Percentiles rank a stretch among this genome's conserved stretches.
These are phyloP conservation scores for Isoetes taiwanensis DNA, from an alignment of 75 land plant species.

Conservation along the genomic window DNA sequence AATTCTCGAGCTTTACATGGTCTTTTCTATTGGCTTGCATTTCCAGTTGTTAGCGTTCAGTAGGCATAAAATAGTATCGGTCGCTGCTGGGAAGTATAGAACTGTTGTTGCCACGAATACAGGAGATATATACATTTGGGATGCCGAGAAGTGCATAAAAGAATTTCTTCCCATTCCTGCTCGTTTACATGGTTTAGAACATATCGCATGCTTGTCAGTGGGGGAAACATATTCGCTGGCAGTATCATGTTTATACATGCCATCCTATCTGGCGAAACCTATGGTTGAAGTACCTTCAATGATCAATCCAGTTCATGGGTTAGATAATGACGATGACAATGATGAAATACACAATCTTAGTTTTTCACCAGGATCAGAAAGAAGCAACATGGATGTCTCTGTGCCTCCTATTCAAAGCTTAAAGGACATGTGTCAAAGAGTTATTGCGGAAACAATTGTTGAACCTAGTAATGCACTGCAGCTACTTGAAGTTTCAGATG, in stretches of 20 bases:
- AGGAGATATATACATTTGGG: conserved; percentile 86
- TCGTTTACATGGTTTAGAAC: conserved; percentile 68
- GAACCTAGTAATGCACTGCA: conserved; percentile 84
- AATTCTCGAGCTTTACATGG: too few relatives aligned
- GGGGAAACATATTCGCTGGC: conserved; percentile 82
- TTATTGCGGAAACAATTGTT: conserved; percentile 54
- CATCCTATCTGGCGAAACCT: conserved; percentile 29
- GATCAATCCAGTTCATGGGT: conserved; percentile 29
- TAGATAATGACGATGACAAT: conserved; percentile 29
- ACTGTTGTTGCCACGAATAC: conserved; percentile 54
- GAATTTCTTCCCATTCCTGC: conserved; percentile 38
- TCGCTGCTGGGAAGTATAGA: conserved; percentile 91
- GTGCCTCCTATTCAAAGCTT: conserved; percentile 41
- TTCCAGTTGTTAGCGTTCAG: conserved; percentile 39
- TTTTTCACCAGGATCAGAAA: too few relatives aligned
- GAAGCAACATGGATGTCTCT: neutral
- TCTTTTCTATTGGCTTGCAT: too few relatives aligned
- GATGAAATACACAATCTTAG: too few relatives aligned
- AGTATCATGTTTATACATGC: conserved; percentile 59
- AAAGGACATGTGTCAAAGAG: conserved; percentile 77
- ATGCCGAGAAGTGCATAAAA: conserved; percentile 57
- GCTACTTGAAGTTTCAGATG: conserved; percentile 87
- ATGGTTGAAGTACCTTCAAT: too few relatives aligned
- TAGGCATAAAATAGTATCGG: conserved; percentile 44
- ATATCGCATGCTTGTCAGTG: conserved; percentile 63